These are phyloP conservation scores for Omphalotus guepiniiformis DNA, from an alignment of 768 basidiomycete genomes.

Conservation along the genomic window DNA sequence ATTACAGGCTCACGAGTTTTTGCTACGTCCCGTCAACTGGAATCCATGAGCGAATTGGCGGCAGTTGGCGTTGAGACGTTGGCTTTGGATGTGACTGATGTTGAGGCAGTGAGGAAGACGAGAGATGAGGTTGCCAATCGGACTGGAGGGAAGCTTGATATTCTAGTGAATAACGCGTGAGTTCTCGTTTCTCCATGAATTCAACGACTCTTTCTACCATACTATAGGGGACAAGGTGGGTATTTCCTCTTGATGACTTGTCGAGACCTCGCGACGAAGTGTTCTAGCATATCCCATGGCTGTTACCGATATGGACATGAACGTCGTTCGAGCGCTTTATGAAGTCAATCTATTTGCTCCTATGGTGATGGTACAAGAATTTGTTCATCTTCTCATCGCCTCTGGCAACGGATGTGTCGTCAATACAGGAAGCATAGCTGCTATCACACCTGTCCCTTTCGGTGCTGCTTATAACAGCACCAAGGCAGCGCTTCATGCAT, in stretches of 20 bases:
- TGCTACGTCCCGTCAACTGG: constrained; percentile 20
- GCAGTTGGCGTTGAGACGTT: constrained; percentile 16
- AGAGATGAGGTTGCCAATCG: constrained; percentile 10
- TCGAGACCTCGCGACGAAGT: constrained; percentile 16
- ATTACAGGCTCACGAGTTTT: constrained; percentile 22
- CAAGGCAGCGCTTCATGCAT: constrained; percentile 26
- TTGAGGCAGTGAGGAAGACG: constrained; percentile 10
- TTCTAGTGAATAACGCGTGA: constrained; percentile 28
- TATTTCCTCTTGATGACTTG: constrained; percentile 13
- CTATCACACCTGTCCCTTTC: constrained; percentile 23
- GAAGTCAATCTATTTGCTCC: constrained; percentile 24
- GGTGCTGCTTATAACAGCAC: constrained; percentile 20
- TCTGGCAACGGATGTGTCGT: constrained; percentile 19
- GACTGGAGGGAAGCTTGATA: constrained; percentile 24
- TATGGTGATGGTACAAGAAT: constrained; percentile 22
- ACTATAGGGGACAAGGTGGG: constrained; percentile 12
- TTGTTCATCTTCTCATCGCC: constrained; percentile 19
- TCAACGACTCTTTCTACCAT: not conserved
- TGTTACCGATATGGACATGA: constrained; percentile 18
- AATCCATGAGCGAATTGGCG: constrained; percentile 17
- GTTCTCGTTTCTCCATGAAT: constrained; percentile 2
- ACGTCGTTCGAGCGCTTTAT: constrained; percentile 15
- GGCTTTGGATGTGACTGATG: constrained; percentile 22
- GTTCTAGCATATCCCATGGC: constrained; percentile 14
- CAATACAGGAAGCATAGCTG: constrained; percentile 21